Percentiles rank a stretch among this genome's conserved stretches.
Conservation (phyloP, 768 basidiomycete species). For the Tylopilus vinaceipallidus region DNA sequence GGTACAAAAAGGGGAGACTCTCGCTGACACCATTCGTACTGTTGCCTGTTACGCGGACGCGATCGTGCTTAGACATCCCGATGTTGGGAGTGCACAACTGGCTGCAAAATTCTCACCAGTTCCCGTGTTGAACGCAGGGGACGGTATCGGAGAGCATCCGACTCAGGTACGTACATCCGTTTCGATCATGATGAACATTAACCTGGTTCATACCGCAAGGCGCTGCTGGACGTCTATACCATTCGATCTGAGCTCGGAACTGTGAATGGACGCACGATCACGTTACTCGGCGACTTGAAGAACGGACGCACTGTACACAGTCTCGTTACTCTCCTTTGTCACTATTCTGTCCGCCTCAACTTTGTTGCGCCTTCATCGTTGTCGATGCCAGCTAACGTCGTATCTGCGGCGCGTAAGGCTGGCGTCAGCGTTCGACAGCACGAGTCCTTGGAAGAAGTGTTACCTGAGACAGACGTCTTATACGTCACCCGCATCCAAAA, state of each 20-base stretch:
- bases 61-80: constrained; percentile 92
- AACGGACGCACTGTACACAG: constrained; percentile 98
- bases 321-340: constrained; percentile 85
- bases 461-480: constrained; percentile 91
- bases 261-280: constrained; percentile 93
- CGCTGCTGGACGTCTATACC: constrained; percentile 85
- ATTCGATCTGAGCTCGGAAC: constrained; percentile 98
- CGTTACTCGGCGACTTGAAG: constrained; percentile 92
- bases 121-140: constrained; percentile 95
- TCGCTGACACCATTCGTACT: constrained; percentile 92
- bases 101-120: constrained; percentile 97
- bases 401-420: constrained; percentile 79
- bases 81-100: constrained; percentile 87
- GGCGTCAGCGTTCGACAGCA: constrained; percentile 77
- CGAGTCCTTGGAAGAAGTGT: constrained; percentile 88
- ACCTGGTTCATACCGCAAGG: constrained; percentile 40
- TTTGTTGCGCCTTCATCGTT: constrained; percentile 88
- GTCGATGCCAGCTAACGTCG: constrained; percentile 85
- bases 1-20: constrained; percentile 88
- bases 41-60: constrained; percentile 95
- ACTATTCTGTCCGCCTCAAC: constrained; percentile 93
- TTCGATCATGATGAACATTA: not conserved
- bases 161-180: constrained; percentile 64
- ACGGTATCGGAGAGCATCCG: constrained; percentile 96
- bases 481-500: constrained; percentile 97